Evolutionary conservation across 495 filamentous ascomycete species (phyloP), one percentile per base, ranked within the genome.

Genomic region (Bombardia bombarda): DNA sequence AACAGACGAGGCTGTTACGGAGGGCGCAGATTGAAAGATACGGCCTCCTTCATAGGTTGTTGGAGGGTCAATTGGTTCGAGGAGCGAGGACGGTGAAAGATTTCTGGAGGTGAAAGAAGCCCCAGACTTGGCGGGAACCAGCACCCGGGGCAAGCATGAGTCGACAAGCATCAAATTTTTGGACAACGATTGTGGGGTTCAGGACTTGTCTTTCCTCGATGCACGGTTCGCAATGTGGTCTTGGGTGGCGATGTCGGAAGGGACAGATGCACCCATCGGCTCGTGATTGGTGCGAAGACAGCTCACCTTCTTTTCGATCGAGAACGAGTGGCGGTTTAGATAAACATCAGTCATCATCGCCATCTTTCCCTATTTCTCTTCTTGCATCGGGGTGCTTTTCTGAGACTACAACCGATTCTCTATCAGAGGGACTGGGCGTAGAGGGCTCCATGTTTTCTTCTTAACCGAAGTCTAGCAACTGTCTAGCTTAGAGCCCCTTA

Each of bases 111-210:
- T 49, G 42, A 50, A 50, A 47, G 45, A 47, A 49, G 44, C 45
- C 25, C 38, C 39, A 40, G 42, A 32, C 40, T 43, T 41, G 45
- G 48, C 41, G 47, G 17, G 46, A 25, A 37, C 35, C 38, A 46
- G 32, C 43, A 32, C 34, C 21, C 17, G 37, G 36, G 45, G 35
- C 26, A 37, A 31, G 38, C 20, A 40, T 58, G 55, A 55, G 47
- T 56, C 50, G 45, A 31, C 26, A 32, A 44, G 25, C 20, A 37
- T 38, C 32, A 48, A 52, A 49, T 42, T 46, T 52, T 49, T 48
- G 43, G 32, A 33, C 23, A 3, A 32, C 3, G 54, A 58, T 36
- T 65, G 61, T 65, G 61, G 61, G 58, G 61, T 65, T 45, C 12
- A 21, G 21, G 1, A 33, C 19, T 7, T 35, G 33, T 10, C 7